A percentile compares a stretch with the other conserved stretches of the same genome.
Conservation (phyloP, 164 flowering plant species). For the Euptelea pleiosperma region DNA sequence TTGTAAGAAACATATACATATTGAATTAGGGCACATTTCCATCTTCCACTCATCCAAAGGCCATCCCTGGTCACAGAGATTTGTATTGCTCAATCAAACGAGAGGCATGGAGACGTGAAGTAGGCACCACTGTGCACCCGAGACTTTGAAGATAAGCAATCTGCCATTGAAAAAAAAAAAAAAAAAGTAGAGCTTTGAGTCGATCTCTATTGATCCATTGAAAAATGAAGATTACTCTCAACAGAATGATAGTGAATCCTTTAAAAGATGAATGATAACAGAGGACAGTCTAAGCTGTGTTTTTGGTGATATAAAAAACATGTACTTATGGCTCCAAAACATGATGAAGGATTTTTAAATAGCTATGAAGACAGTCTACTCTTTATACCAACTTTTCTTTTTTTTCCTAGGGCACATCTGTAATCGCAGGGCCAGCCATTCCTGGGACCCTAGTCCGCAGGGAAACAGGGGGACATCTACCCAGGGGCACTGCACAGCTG, state of each 20-base stretch:
- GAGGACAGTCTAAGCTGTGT: not conserved
- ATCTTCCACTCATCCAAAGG: no score
- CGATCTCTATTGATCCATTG: not conserved
- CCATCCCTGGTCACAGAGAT: constrained; percentile 41
- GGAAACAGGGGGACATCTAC: no score
- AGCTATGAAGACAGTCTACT: no score
- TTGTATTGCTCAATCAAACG: constrained; percentile 90
- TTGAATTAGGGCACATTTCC: no score
- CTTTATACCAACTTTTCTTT: no score
- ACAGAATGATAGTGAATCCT: not conserved
- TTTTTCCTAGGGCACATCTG: no score
- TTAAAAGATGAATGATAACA: not conserved
- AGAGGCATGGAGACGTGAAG: constrained; percentile 95
- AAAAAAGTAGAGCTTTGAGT: not conserved
- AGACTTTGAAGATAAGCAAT: constrained; percentile 64
- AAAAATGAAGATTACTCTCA: not conserved
- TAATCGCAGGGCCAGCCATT: no score
- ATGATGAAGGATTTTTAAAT: no score
- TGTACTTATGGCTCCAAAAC: no score
- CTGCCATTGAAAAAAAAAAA: constrained; percentile 31
- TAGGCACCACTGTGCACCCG: constrained; percentile 79
- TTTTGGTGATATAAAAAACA: not conserved
- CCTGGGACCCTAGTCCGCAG: no score
- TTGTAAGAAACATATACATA: no score
- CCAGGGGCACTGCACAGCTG: no score